Percentiles rank a stretch among this genome's conserved stretches.
Conservation (phyloP, 106 monocot species). For the Posidonia australis region DNA sequence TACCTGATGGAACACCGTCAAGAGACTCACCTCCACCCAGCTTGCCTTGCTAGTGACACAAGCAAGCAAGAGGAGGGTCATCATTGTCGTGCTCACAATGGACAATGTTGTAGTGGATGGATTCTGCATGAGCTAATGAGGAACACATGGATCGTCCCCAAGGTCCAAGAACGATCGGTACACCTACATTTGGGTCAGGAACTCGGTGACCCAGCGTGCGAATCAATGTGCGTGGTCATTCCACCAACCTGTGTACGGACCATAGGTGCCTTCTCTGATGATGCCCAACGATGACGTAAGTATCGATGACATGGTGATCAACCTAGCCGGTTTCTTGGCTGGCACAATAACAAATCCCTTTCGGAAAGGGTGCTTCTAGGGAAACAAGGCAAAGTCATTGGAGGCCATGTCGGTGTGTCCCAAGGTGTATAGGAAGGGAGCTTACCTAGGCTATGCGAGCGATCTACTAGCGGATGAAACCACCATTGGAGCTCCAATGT, state of each 20-base stretch:
- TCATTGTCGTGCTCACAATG: constrained; percentile 37
- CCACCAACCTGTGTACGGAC: constrained; percentile 36
- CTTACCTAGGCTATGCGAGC: constrained; percentile 36
- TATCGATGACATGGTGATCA: constrained; percentile 39
- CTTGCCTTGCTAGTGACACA: too few relatives aligned
- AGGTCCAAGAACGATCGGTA: constrained; percentile 19
- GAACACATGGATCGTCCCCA: constrained; percentile 43
- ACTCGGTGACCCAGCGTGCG: constrained; percentile 36
- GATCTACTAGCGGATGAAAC: constrained; percentile 17
- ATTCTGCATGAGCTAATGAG: constrained; percentile 61
- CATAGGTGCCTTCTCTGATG: constrained; percentile 26
- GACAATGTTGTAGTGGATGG: constrained; percentile 45
- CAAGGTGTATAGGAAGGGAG: constrained; percentile 29
- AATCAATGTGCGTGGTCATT: constrained; percentile 49
- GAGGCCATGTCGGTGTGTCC: constrained; percentile 35
- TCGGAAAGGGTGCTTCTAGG: constrained; percentile 35
- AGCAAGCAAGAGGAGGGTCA: too few relatives aligned
- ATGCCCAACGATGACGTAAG: constrained; percentile 38
- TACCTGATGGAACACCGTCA: too few relatives aligned
- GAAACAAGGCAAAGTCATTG: constrained; percentile 24
- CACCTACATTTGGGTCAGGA: constrained; percentile 42
- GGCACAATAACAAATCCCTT: constrained; percentile 37
- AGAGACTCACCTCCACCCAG: too few relatives aligned
- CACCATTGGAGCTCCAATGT: constrained; percentile 36
- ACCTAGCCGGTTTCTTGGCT: constrained; percentile 30